Evolutionary conservation across 176 grass and related monocot species (phyloP), one percentile per base, ranked within the genome.

Genomic region (Triticum turgidum): DNA sequence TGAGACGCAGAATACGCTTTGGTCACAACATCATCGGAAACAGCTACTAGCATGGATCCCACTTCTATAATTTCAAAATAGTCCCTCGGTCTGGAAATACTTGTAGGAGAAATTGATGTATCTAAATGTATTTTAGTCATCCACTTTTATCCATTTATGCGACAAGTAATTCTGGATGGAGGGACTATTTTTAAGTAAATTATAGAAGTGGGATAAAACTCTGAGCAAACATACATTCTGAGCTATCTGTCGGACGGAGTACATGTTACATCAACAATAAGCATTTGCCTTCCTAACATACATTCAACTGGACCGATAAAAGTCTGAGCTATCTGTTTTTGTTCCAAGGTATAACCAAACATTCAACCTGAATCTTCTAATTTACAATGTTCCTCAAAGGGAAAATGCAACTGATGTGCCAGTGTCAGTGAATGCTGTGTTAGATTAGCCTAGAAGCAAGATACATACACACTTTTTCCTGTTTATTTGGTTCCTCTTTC

Each of bases 401-500:
- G 20, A 29, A 65, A 30, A 42, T 85, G 52, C 20, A 72, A 65
- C 5, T 33, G 86, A 52, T 80, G 61, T 69, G 80, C 84, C 37
- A 74, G 47, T 51, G 74, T 84, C 45, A 81, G 82, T 54, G 35
- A 81, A 69, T 83, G 65, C 61, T 83, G 32, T 72, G 69, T 62
- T 76, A 80, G 67, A 84, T 84, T 76, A 84, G 37, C 62, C 80
- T 61, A 80, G 17, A 74, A 15, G 32, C 27, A 76, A 38, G 61
- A 81, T 49, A 65, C 37, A 62, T 18, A 83, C 66, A 68, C 8
- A 21, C 56, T 3, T 29, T 30, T 47, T 79, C 3, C 33, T 77
- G 63, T 79, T 61, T 86, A 86, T 83, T 89, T 82, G 7, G 15
- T 17, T 84, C 61, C 67, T 80, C 82, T 78, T 11, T 79, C 62